Percentiles rank a stretch among this genome's conserved stretches.
These are phyloP conservation scores for Rhizopogon vinicolor DNA, from an alignment of 768 basidiomycete genomes.

Conservation along the genomic window DNA sequence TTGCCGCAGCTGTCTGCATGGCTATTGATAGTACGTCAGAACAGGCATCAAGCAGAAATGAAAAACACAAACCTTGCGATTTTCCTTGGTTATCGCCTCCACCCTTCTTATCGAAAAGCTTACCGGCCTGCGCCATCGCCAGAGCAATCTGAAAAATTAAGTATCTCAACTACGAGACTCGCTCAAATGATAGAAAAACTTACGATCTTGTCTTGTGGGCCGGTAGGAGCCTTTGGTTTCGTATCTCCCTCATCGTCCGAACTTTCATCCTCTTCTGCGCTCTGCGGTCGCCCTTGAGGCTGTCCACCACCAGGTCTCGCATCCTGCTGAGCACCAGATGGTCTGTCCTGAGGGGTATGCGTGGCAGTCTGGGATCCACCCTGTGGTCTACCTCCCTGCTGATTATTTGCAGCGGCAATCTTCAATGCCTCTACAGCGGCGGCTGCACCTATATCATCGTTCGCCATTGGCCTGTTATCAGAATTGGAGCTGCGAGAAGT, in stretches of 20 bases:
- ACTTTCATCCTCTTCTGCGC: neutral
- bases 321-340: constrained; percentile 2
- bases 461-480: constrained; percentile 19
- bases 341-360: neutral
- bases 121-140: constrained; percentile 29
- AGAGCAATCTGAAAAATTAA: constrained; percentile 15
- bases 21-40: constrained; percentile 9
- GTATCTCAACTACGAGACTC: neutral
- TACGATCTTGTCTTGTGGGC: constrained; percentile 25
- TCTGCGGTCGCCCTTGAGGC: neutral
- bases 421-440: constrained; percentile 28
- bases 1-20: constrained; percentile 27
- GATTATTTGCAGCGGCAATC: constrained; percentile 14
- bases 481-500: neutral
- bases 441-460: constrained; percentile 21
- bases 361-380: neutral
- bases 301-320: constrained; percentile 2
- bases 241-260: constrained; percentile 11
- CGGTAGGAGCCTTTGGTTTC: constrained; percentile 1
- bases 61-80: constrained; percentile 17
- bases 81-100: constrained; percentile 15
- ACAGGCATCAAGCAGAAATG: neutral
- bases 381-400: constrained; percentile 1
- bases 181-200: constrained; percentile 3
- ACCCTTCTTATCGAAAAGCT: constrained; percentile 29